Evolutionary conservation across 2,329 filamentous ascomycete species (phyloP).

Genomic region (Penicillium sp.): DNA sequence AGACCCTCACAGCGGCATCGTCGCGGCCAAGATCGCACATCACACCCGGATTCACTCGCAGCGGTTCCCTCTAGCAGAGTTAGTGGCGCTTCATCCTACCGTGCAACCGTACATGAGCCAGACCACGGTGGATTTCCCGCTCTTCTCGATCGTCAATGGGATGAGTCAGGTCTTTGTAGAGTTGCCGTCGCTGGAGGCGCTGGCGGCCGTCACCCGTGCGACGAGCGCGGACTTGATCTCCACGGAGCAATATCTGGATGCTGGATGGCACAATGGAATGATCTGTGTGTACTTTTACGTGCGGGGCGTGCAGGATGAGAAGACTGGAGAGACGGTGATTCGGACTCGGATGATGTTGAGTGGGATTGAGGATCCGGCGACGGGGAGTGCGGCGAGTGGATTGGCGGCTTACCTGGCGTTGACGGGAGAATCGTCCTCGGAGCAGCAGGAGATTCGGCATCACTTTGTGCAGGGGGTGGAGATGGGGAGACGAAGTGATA

Average conservation of each 20-base stretch:
- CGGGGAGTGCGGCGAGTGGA: slow-evolving; percentile 56
- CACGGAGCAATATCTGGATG: slow-evolving; percentile 25
- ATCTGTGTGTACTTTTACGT: slow-evolving; percentile 31
- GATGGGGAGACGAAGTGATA: slow-evolving; percentile 52
- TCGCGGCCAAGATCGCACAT: slow-evolving; percentile 32
- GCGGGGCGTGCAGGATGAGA: slow-evolving; percentile 51
- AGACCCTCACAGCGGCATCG: slow-evolving; percentile 8
- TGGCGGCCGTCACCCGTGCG: slow-evolving; percentile 38
- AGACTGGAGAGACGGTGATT: slow-evolving; percentile 40
- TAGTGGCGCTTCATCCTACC: slow-evolving; percentile 24
- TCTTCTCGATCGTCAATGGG: slow-evolving; percentile 38
- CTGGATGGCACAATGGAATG: slow-evolving; percentile 27
- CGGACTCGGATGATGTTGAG: slow-evolving; percentile 28
- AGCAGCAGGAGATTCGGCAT: slow-evolving; percentile 30
- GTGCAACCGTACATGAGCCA: slow-evolving; percentile 17
- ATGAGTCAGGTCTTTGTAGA: slow-evolving; percentile 58
- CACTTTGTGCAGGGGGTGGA: slow-evolving; percentile 61
- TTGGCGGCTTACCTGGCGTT: slow-evolving; percentile 52
- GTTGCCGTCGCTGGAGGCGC: slow-evolving; percentile 54
- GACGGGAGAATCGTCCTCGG: slow-evolving; percentile 20
- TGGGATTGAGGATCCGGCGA: slow-evolving; percentile 29
- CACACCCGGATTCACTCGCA: slow-evolving; percentile 31
- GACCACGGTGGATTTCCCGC: slow-evolving; percentile 17
- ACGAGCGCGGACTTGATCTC: slow-evolving; percentile 22
- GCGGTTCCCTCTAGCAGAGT: slow-evolving; percentile 20